Conservation (phyloP, 345 rosid species). For the Angophora floribunda region DNA sequence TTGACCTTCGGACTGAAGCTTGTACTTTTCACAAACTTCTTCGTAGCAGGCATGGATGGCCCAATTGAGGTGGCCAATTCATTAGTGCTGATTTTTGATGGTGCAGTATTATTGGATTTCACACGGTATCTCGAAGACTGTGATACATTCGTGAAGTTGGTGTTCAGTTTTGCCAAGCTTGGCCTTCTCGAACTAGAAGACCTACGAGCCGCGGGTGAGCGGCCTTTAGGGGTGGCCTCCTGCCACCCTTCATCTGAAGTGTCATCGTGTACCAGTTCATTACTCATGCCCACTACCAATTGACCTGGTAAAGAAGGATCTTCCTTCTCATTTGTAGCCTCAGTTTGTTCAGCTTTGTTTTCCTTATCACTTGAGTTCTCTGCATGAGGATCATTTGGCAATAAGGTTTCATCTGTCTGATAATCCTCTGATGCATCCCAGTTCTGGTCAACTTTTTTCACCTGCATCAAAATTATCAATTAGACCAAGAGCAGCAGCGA, state of each 20-base stretch:
- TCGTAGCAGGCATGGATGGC: slow-evolving; percentile 31
- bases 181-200: slow-evolving; percentile 61
- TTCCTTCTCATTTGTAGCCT: slow-evolving; percentile 33
- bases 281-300: slow-evolving; percentile 10
- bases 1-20: slow-evolving; percentile 62
- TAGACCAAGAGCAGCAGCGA: background rate
- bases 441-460: slow-evolving; percentile 67
- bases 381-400: slow-evolving; percentile 27
- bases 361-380: slow-evolving; percentile 78
- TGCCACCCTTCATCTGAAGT: slow-evolving; percentile 97
- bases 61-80: slow-evolving; percentile 38
- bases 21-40: slow-evolving; percentile 58
- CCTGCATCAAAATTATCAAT: slow-evolving; percentile 24
- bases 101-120: slow-evolving; percentile 46
- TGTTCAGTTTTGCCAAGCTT: slow-evolving; percentile 77
- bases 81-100: slow-evolving; percentile 41
- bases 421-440: slow-evolving; percentile 57
- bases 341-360: slow-evolving; percentile 43
- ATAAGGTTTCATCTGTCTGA: slow-evolving; percentile 46
- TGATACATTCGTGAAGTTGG: slow-evolving; percentile 65
- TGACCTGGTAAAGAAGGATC: slow-evolving; percentile 38
- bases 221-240: slow-evolving; percentile 93
- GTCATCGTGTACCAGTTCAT: slow-evolving; percentile 32
- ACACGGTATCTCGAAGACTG: slow-evolving; percentile 64
- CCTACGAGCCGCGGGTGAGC: slow-evolving; percentile 64